Evolutionary conservation across 495 filamentous ascomycete species (phyloP), one percentile per base, ranked within the genome.

Genomic region (Geoglossum glabrum): DNA sequence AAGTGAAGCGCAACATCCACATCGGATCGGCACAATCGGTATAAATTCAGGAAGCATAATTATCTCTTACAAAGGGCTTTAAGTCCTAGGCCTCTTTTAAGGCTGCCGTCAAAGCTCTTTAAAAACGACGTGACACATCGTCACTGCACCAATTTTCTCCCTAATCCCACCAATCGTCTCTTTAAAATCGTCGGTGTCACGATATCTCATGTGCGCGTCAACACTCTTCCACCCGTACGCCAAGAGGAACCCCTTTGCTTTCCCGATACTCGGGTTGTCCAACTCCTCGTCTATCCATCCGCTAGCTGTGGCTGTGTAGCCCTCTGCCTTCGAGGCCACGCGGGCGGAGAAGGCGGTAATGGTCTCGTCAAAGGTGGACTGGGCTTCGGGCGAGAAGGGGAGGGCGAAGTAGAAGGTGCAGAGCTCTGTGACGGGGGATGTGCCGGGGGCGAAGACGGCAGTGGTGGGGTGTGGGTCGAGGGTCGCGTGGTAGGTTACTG

Each of bases 211-310:
- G 64, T 81, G 78, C 57, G 67, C 68, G 36, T 81, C 76, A 10
- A 75, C 65, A 59, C 69, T 76, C 23, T 72, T 69, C 79, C 79
- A 84, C 2, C 78, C 80, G 28, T 74, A 58, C 0, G 78, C 60
- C 45, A 68, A 64, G 51, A 69, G 62, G 36, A 69, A 68, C 23
- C 70, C 70, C 61, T 69, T 65, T 25, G 67, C 73, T 45, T 61
- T 69, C 45, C 65, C 62, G 61, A 65, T 70, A 19, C 65, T 63
- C 28, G 57, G 61, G 61, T 74, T 70, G 33, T 62, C 31, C 46
- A 72, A 47, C 59, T 65, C 58, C 55, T 63, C 56, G 67, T 71
- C 38, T 57, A 62, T 59, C 66, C 62, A 60, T 51, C 69, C 65
- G 59, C 66, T 40, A 60, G 66, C 38, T 67, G 59, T 50, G 1